Conservation (phyloP, 1,139 yeast species). For the Hanseniaspora uvarum region DNA sequence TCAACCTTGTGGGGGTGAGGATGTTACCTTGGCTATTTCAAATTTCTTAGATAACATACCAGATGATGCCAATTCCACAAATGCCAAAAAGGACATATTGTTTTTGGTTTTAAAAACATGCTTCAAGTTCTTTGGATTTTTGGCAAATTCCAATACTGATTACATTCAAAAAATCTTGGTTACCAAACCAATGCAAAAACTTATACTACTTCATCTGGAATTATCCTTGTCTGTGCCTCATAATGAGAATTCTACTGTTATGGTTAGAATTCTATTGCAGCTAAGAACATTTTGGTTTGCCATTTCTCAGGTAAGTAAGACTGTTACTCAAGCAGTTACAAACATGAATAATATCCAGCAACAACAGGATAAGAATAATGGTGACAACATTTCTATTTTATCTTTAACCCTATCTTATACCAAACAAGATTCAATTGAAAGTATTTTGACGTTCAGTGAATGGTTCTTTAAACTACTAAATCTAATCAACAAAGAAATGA, state of each 20-base stretch:
- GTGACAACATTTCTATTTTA: conserved; percentile 4
- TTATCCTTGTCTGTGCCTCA: conserved; percentile 20
- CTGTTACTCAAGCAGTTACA: conserved; percentile 24
- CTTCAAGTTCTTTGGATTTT: conserved; percentile 30
- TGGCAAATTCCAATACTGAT: conserved; percentile 31
- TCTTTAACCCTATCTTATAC: conserved; percentile 14
- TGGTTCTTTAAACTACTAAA: conserved; percentile 11
- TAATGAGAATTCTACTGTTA: conserved; percentile 20
- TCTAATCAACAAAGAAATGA: conserved; percentile 9
- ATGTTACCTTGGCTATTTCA: conserved; percentile 30
- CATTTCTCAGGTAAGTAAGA: conserved; percentile 31
- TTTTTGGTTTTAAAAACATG: conserved; percentile 26
- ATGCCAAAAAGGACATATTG: conserved; percentile 28
- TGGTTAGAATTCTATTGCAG: conserved; percentile 29
- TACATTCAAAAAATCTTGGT: conserved; percentile 31
- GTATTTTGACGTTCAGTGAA: conserved; percentile 8
- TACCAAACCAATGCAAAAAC: conserved; percentile 31
- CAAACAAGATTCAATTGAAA: conserved; percentile 13
- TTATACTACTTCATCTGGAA: conserved; percentile 30
- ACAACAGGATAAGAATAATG: conserved; percentile 27
- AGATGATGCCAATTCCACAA: conserved; percentile 20
- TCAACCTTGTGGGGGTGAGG: conserved; percentile 30
- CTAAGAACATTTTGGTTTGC: conserved; percentile 31
- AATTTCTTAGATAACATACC: conserved; percentile 26
- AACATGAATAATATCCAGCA: conserved; percentile 24